These are phyloP conservation scores for Sistotremastrum niveocremeum DNA, from an alignment of 768 basidiomycete genomes.

Conservation along the genomic window DNA sequence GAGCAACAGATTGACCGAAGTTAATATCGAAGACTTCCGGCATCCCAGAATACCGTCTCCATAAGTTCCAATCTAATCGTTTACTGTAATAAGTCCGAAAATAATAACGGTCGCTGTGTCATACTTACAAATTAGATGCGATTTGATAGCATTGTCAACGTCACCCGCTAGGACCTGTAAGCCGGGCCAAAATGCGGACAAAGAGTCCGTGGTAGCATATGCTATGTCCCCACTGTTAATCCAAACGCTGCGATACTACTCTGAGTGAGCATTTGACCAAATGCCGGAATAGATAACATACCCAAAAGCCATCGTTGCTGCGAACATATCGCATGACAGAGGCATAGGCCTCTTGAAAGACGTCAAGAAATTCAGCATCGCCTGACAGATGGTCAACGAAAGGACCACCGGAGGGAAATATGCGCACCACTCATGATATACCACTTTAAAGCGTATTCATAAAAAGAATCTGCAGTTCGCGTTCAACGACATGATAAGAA, in stretches of 20 bases:
- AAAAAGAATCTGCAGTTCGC: constrained; percentile 50
- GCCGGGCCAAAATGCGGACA: constrained; percentile 97
- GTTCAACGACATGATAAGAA: too few relatives aligned
- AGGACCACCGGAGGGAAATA: constrained; percentile 1
- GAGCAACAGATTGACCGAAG: constrained; percentile 53
- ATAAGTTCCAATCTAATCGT: constrained; percentile 74
- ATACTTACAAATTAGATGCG: constrained; percentile 72
- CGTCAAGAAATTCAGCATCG: constrained; percentile 67
- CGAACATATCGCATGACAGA: constrained; percentile 79
- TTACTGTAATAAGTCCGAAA: background rate
- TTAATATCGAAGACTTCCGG: constrained; percentile 89
- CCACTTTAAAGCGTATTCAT: constrained; percentile 89
- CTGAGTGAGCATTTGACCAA: constrained; percentile 16
- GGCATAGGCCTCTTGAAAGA: constrained; percentile 74
- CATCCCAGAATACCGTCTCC: constrained; percentile 75
- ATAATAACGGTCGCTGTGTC: background rate
- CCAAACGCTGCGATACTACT: constrained; percentile 67
- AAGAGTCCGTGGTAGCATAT: constrained; percentile 77
- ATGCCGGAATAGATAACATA: constrained; percentile 21
- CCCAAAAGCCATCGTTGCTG: constrained; percentile 79
- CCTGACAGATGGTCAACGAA: constrained; percentile 28
- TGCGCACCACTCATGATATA: constrained; percentile 68
- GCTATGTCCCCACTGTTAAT: constrained; percentile 64
- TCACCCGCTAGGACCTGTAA: constrained; percentile 81
- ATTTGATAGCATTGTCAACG: constrained; percentile 78